Base-by-base conservation (phyloP, 768 basidiomycete species). In the Auriscalpium vulgare region DNA sequence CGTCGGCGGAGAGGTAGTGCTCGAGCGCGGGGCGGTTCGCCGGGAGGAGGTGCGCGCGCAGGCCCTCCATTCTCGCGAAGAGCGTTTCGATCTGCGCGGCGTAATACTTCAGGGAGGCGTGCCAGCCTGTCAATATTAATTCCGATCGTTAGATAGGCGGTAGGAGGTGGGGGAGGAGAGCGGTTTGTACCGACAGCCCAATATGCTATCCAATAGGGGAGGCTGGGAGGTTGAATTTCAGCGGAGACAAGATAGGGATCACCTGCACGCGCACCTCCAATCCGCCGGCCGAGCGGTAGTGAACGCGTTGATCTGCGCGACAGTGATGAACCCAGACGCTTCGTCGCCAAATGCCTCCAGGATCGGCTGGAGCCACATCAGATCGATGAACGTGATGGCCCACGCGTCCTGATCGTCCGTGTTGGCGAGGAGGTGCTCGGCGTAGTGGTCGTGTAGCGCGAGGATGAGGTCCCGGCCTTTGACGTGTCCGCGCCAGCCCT, bases 311-410 rank as follows among this genome's bases (percentile, higher is more conserved):
- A 68, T 63, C 49, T 71, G 68, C 13, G 55, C 43, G 35, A 69
- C 61, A 1, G 64, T 65, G 47, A 66, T 63, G 52, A 63, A 69
- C 6, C 69, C 68, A 1, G 66, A 68, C 1, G 62, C 62, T 51
- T 71, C 67, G 38, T 66, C 63, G 55, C 70, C 69, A 45, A 69
- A 63, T 5, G 66, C 68, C 47, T 69, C 70, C 49, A 62, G 54
- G 8, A 67, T 64, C 1, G 59, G 51, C 38, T 60, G 61, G 3
- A 65, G 38, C 16, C 57, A 56, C n/a, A 53, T 59, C 8, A 63
- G 51, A 34, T 53, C 56, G 54, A 68, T 43, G 17, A 43, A 43
- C 16, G 58, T 53, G 8, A 69, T 44, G 9, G 65, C 64, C 67
- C 67, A 70, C 14, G 57, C 49, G 46, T 66, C 64, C 13, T 56